Evolutionary conservation across 768 basidiomycete species (phyloP).

Genomic region (Hortiboletus campestris): DNA sequence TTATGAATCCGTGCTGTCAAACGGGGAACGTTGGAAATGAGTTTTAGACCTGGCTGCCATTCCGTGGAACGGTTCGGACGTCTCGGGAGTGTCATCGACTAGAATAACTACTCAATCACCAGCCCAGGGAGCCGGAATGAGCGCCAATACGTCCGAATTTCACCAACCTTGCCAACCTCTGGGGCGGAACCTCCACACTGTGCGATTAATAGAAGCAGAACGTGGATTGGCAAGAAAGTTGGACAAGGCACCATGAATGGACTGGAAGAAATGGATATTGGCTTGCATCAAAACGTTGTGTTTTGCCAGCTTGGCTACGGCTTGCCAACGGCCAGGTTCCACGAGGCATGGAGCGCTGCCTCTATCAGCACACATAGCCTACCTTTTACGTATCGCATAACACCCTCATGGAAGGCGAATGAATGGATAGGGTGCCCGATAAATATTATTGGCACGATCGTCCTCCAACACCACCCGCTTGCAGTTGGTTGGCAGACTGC

Average conservation of each 20-base stretch:
- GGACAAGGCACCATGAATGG: neutral
- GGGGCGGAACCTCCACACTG: neutral
- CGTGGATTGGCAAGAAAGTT: neutral
- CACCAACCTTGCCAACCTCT: conserved; percentile 9
- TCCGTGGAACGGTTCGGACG: neutral
- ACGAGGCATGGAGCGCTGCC: conserved; percentile 14
- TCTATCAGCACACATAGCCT: neutral
- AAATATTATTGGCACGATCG: neutral
- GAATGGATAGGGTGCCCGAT: neutral
- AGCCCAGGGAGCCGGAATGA: neutral
- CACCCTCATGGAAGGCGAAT: neutral
- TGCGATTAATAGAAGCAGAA: neutral
- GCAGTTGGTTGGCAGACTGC: conserved; percentile 1
- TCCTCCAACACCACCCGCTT: neutral
- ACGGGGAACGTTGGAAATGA: neutral
- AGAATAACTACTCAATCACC: neutral
- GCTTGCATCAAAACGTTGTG: conserved; percentile 10
- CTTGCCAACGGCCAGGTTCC: conserved; percentile 17
- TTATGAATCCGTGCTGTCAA: neutral
- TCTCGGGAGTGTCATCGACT: neutral
- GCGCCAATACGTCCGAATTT: neutral
- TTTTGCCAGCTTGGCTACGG: neutral
- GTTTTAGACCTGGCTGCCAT: neutral
- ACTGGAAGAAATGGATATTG: neutral
- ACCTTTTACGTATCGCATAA: conserved; percentile 2